These are phyloP conservation scores for Calocybe gambosa DNA, from an alignment of 1,284 basidiomycete genomes.

Conservation along the genomic window DNA sequence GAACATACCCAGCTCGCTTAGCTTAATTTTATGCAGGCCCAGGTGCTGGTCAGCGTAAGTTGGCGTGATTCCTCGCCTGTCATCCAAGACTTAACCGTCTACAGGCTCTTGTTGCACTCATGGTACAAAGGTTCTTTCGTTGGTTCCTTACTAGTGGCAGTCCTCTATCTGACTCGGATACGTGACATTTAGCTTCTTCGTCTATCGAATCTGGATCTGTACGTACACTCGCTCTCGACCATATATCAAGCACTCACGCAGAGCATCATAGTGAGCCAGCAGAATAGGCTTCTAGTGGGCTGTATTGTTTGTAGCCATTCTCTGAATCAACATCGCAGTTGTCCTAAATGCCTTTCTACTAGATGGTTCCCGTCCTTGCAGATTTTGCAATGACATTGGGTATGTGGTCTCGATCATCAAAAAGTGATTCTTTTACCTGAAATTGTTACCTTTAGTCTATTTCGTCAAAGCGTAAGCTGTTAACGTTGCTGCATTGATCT, in stretches of 20 bases:
- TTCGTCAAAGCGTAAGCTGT: constrained; percentile 9
- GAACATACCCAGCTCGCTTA: background rate
- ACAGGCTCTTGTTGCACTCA: constrained; percentile 7
- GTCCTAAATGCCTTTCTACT: background rate
- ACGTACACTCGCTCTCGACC: background rate
- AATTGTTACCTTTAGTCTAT: constrained; percentile 1
- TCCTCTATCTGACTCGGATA: background rate
- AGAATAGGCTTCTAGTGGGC: background rate
- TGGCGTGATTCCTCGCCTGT: background rate
- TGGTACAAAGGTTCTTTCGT: constrained; percentile 9
- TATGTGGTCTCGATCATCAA: background rate
- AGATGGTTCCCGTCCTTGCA: constrained; percentile 11
- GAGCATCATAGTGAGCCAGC: constrained; percentile 5
- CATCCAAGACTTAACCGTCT: background rate
- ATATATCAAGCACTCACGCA: background rate
- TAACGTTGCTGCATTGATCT: background rate
- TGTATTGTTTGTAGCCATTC: constrained; percentile 3
- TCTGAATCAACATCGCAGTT: background rate
- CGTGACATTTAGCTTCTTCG: constrained; percentile 9
- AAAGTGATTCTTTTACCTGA: background rate
- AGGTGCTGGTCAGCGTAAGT: constrained; percentile 8
- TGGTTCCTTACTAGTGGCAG: background rate
- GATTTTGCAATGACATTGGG: constrained; percentile 8
- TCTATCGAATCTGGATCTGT: constrained; percentile 14
- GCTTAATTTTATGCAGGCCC: background rate